phyloP scores from a whole-genome alignment of 441 rosid genomes.

The Iberis amara region DNA sequence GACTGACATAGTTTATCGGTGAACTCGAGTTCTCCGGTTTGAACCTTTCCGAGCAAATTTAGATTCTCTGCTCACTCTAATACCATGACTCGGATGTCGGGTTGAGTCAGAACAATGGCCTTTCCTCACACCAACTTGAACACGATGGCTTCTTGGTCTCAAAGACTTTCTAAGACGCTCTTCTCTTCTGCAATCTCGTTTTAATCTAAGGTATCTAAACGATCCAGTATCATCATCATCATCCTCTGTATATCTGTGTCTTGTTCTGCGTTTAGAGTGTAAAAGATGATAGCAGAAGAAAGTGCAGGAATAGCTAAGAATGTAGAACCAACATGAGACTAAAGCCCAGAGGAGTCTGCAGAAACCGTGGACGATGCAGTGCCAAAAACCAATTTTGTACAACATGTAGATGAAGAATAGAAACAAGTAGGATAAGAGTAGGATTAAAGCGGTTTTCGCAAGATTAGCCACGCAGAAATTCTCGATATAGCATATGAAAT shows the following conservation, averaged over 20 bases:
- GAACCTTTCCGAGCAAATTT: conserved; percentile 37
- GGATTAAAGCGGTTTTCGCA: conserved; percentile 37
- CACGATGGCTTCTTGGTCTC: conserved; percentile 40
- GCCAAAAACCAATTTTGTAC: conserved; percentile 38
- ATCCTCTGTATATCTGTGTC: conserved; percentile 22
- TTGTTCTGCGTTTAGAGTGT: conserved; percentile 25
- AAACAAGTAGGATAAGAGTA: conserved; percentile 36
- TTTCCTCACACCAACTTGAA: conserved; percentile 34
- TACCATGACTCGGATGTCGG: conserved; percentile 19
- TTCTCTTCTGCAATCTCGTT: conserved; percentile 29
- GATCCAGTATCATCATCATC: conserved; percentile 18
- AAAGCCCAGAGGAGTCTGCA: conserved; percentile 37
- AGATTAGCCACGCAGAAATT: conserved; percentile 49
- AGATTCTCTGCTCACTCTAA: conserved; percentile 39
- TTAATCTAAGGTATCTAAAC: conserved; percentile 15
- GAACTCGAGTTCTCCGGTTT: conserved; percentile 19
- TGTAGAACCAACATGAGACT: conserved; percentile 38
- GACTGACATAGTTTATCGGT: not conserved
- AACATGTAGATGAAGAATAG: conserved; percentile 42
- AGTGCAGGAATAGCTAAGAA: conserved; percentile 30
- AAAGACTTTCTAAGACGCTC: conserved; percentile 37
- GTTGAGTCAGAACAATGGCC: conserved; percentile 23
- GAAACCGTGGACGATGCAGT: conserved; percentile 40
- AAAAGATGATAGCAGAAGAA: conserved; percentile 32
- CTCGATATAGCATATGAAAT: conserved; percentile 44